Conservation (phyloP, 2,329 filamentous ascomycete species). For the Arachnopeziza araneosa region DNA sequence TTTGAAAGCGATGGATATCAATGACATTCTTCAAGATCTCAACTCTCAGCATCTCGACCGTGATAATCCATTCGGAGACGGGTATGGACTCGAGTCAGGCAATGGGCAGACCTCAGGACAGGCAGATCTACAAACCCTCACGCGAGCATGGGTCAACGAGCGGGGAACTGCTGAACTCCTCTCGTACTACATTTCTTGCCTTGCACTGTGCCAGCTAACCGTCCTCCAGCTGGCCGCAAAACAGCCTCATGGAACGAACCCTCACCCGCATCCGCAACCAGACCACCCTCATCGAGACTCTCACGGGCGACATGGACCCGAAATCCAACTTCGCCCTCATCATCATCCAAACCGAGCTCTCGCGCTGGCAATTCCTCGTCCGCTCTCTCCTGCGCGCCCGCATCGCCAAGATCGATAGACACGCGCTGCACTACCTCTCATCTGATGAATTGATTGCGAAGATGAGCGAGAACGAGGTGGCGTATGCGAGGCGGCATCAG, state of each 20-base stretch:
- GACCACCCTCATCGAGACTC: conserved; percentile 66
- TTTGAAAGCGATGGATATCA: conserved; percentile 59
- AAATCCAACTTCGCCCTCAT: conserved; percentile 91
- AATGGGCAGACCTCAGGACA: conserved; percentile 64
- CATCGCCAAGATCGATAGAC: conserved; percentile 82
- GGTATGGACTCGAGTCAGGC: conserved; percentile 29
- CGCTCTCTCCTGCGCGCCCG: conserved; percentile 75
- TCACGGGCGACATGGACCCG: conserved; percentile 82
- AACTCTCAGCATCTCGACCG: conserved; percentile 49
- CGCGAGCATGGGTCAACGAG: conserved; percentile 89
- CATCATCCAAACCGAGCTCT: conserved; percentile 92
- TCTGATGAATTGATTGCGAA: conserved; percentile 47
- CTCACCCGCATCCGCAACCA: conserved; percentile 65
- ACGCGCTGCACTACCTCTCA: conserved; percentile 68
- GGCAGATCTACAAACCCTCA: conserved; percentile 76
- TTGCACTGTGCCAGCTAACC: conserved; percentile 2
- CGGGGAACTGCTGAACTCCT: conserved; percentile 85
- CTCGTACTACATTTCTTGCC: conserved; percentile 44
- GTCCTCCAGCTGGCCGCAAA: conserved; percentile 53
- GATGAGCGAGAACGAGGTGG: conserved; percentile 72
- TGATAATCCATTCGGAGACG: conserved; percentile 36
- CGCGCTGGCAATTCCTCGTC: conserved; percentile 87
- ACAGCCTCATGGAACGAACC: conserved; percentile 74
- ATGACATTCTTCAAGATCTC: conserved; percentile 72
- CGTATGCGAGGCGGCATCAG: conserved; percentile 82